Conservation (phyloP, 2,329 filamentous ascomycete species). For the Diaporthe citriasiana region DNA sequence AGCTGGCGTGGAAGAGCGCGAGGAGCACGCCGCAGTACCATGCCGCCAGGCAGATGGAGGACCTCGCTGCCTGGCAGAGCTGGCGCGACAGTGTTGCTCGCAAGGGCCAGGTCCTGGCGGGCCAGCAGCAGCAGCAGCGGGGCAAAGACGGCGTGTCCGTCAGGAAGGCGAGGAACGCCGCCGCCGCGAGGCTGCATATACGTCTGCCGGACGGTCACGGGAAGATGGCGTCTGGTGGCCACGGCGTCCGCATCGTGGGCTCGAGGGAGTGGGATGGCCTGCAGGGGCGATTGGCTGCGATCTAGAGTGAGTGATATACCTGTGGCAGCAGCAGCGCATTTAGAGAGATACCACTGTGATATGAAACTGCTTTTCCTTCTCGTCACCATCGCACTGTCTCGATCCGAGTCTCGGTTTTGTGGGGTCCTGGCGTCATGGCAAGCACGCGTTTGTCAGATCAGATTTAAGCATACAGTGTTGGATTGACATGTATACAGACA, state of each 20-base stretch:
- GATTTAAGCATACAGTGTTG: no score
- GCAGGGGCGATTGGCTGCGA: constrained; percentile 57
- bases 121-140: constrained; percentile 40
- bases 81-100: constrained; percentile 70
- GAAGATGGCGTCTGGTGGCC: constrained; percentile 56
- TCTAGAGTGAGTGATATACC: constrained; percentile 19
- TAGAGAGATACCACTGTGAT: constrained; percentile 40
- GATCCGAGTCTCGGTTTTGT: no score
- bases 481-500: not conserved
- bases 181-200: constrained; percentile 64
- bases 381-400: no score
- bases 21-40: constrained; percentile 75
- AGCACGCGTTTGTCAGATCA: no score
- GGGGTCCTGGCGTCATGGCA: no score
- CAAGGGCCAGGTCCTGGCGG: constrained; percentile 62
- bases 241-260: constrained; percentile 65
- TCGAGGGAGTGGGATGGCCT: constrained; percentile 69
- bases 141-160: constrained; percentile 45
- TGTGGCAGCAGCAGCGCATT: constrained; percentile 15
- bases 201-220: constrained; percentile 62
- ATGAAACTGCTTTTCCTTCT: constrained; percentile 13
- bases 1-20: constrained; percentile 76
- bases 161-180: constrained; percentile 51
- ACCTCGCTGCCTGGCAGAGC: constrained; percentile 72
- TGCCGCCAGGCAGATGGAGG: constrained; percentile 74